These are phyloP conservation scores for Lantana camara DNA, from an alignment of 257 asterid species.

Conservation along the genomic window DNA sequence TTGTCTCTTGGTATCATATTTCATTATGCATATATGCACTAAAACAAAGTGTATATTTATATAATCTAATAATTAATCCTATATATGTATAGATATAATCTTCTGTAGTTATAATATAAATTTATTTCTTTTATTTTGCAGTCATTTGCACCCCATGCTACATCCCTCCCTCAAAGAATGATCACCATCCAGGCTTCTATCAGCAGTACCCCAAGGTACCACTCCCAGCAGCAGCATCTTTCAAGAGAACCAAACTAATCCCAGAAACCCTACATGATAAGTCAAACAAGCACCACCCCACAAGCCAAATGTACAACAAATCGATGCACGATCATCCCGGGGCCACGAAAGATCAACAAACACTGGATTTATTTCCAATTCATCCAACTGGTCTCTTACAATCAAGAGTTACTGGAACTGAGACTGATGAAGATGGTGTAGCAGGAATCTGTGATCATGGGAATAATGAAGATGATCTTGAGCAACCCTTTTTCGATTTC, in stretches of 20 bases:
- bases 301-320: constrained; percentile 32
- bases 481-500: constrained; percentile 55
- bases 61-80: no score
- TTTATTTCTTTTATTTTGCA: constrained; percentile 19
- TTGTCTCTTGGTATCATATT: no score
- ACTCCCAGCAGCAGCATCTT: constrained; percentile 35
- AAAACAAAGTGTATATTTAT: no score
- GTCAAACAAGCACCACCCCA: neutral
- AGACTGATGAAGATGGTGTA: neutral
- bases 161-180: constrained; percentile 40
- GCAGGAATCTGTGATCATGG: neutral
- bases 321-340: constrained; percentile 17
- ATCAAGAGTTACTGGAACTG: constrained; percentile 20
- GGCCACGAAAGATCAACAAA: constrained; percentile 41
- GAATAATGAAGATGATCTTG: constrained; percentile 19
- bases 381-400: constrained; percentile 69
- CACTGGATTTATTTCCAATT: constrained; percentile 77
- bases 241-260: constrained; percentile 39
- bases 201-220: constrained; percentile 50
- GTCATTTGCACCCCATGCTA: constrained; percentile 65
- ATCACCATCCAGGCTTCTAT: constrained; percentile 27
- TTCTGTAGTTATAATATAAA: neutral
- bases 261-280: constrained; percentile 25
- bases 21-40: no score
- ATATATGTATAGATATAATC: no score